phyloP scores from a whole-genome alignment of 768 basidiomycete species.

The Dioszegia aurantiaca region DNA sequence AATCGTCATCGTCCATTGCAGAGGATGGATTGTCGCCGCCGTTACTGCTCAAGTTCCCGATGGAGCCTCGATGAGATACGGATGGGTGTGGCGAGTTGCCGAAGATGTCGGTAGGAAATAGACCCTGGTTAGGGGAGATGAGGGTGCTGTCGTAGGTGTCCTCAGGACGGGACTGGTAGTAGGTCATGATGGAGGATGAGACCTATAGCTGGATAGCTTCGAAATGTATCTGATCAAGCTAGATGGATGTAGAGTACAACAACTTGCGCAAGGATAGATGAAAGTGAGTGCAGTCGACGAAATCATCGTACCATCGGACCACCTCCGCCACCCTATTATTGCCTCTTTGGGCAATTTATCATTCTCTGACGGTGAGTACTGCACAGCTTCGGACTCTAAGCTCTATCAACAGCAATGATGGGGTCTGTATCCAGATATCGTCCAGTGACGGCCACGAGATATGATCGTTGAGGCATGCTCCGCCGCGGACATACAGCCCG shows the following conservation, averaged over 20 bases:
- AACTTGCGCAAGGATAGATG: not conserved
- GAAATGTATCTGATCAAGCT: too few relatives aligned
- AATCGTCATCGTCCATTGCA: conserved; percentile 10
- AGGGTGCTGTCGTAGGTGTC: not conserved
- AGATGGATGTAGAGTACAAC: not conserved
- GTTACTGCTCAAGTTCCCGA: conserved; percentile 2
- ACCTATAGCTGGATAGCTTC: too few relatives aligned
- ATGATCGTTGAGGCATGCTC: too few relatives aligned
- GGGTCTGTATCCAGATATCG: too few relatives aligned
- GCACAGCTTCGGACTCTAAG: too few relatives aligned
- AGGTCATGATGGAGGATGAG: not conserved
- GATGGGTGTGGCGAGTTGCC: not conserved
- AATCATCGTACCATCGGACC: too few relatives aligned
- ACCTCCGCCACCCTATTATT: too few relatives aligned
- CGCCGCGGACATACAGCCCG: too few relatives aligned
- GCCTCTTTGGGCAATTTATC: too few relatives aligned
- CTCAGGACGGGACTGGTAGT: conserved; percentile 5
- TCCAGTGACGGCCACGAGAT: too few relatives aligned
- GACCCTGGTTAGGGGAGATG: not conserved
- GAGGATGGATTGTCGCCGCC: not conserved
- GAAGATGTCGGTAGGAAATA: conserved; percentile 4
- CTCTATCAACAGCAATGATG: too few relatives aligned
- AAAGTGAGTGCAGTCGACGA: not conserved
- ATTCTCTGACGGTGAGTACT: too few relatives aligned
- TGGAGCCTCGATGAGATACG: conserved; percentile 1